Base-by-base conservation (phyloP, 306 rosid species). In the Styphnolobium japonicum region DNA sequence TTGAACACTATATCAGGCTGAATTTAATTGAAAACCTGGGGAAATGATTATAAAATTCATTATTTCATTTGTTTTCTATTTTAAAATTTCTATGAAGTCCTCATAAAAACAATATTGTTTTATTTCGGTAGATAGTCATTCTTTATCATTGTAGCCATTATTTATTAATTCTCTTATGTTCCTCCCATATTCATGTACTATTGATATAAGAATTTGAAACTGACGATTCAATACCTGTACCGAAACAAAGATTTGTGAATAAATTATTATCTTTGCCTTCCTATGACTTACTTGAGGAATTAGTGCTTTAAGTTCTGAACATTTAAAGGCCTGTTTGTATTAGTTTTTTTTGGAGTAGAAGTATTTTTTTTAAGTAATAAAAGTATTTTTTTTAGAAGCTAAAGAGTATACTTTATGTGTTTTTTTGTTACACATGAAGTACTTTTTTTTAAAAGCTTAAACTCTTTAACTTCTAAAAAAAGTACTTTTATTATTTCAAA, bases 1-100 rank as follows among this genome's bases (percentile, higher is more conserved):
- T 81, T 94, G 98, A 93, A 92, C 97, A 51, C 73, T 84, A 5
- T n/a, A n/a, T n/a, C 93, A 45, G 55, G 83, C 83, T 86, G 72
- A 84, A 71, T 10, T 2, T 79, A n/a, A 36, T 76, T 34, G 37
- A n/a, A 76, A 67, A 53, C 5, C 31, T 45, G 68, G 70, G 22
- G 66, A 33, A 68, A 29, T 53, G 18, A 27, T 72, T 62, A 60
- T 36, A n/a, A 43, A 37, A 56, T 71, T 64, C 81, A 87, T 87
- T 82, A 82, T 87, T 92, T 88, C 63, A 70, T 84, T 92, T 80
- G 70, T 92, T 60, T 19, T 84, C 16, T 19, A 66, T 18, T 39
- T 16, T 65, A 19, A 16, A 65, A 19, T 18, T 55, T 80, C 45
- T 43, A 51, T 77, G 25, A 27, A 10, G 21, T 81, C 36, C 67